phyloP scores from a whole-genome alignment of 1,284 basidiomycete genomes.

The Moesziomyces antarcticus region DNA sequence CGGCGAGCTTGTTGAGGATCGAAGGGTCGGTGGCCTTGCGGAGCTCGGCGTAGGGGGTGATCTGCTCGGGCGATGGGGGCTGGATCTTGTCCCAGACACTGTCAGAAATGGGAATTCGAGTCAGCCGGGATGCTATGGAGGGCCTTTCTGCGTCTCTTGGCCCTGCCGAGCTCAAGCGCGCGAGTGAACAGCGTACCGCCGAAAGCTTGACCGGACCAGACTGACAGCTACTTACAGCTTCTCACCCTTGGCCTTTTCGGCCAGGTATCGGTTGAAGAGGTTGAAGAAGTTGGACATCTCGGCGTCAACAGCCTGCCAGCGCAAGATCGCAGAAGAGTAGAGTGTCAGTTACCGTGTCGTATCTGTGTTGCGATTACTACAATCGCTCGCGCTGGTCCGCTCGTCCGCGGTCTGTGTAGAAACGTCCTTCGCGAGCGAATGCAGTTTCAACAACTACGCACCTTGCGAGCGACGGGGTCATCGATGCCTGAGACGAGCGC shows the following conservation, averaged over 20 bases:
- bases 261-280: conserved; percentile 97
- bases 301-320: conserved; percentile 84
- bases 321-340: background rate
- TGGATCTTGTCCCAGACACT: conserved; percentile 98
- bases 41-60: conserved; percentile 86
- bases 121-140: background rate
- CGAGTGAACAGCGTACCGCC: background rate
- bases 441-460: conserved; percentile 67
- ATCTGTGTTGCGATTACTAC: too few species aligned
- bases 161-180: background rate
- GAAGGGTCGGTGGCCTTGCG: conserved; percentile 61
- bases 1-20: conserved; percentile 76
- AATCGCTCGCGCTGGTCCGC: background rate
- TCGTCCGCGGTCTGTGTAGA: background rate
- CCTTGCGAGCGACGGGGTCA: conserved; percentile 77
- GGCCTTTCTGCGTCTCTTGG: too few species aligned
- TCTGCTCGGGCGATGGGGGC: conserved; percentile 90
- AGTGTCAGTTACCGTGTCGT: background rate
- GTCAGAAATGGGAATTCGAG: conserved; percentile 4
- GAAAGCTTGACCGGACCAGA: background rate
- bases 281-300: conserved; percentile 99
- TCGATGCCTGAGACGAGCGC: conserved; percentile 78
- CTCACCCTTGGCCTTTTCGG: conserved; percentile 91
- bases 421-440: background rate
- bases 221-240: conserved; percentile 78